phyloP scores from a whole-genome alignment of 352 stramenopile species.

The Thalassiosira sp. region DNA sequence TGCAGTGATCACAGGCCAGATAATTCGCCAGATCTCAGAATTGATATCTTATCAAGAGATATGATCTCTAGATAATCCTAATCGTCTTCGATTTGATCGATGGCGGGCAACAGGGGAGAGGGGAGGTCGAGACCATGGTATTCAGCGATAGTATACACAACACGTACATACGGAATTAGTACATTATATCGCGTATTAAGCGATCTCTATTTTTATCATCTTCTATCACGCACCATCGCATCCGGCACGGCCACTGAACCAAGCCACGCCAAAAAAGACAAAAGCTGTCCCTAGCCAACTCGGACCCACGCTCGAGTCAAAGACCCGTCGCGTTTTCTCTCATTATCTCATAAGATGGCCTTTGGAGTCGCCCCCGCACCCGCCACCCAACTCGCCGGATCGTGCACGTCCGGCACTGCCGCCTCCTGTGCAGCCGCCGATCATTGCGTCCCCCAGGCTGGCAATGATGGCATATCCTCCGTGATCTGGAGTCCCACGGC shows the following conservation, averaged over 20 bases:
- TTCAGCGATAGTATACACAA: neutral
- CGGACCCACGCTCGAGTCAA: neutral
- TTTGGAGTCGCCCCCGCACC: slow-evolving; percentile 35
- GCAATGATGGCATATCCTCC: slow-evolving; percentile 77
- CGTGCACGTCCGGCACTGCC: slow-evolving; percentile 29
- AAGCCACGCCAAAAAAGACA: neutral
- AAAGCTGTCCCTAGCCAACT: neutral
- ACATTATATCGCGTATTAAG: no score
- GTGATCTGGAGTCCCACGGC: slow-evolving; percentile 72
- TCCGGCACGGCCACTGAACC: neutral
- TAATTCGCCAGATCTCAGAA: neutral
- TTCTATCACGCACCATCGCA: no score
- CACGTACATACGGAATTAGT: no score
- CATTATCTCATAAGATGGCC: no score
- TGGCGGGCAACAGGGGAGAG: neutral
- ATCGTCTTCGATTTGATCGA: neutral
- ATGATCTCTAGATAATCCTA: neutral
- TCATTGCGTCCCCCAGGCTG: slow-evolving; percentile 64
- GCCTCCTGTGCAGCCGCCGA: slow-evolving; percentile 44
- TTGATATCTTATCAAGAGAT: neutral
- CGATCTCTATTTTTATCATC: no score
- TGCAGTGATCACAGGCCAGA: no score
- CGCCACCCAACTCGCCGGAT: slow-evolving; percentile 18
- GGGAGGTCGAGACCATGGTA: neutral
- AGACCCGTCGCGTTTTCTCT: no score